Evolutionary conservation across 163 green algal species (phyloP), one percentile per base, ranked within the genome.

Genomic region (Prototheca cutis): DNA sequence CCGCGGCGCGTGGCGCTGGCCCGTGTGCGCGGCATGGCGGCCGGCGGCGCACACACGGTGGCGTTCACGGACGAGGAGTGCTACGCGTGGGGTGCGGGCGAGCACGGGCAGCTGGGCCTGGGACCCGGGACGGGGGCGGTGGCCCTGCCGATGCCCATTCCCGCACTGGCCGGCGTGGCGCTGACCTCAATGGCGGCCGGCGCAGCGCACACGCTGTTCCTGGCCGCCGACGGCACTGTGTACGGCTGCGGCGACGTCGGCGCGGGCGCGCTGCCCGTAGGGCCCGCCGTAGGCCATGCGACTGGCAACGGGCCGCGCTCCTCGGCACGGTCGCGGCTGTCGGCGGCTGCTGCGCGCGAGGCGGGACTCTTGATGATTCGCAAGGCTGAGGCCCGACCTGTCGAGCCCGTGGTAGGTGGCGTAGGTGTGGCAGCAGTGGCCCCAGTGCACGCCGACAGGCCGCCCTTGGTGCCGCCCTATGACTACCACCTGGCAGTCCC

Each of bases 41-140:
- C 74, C 7, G 87, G 87, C 36, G 49, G 58, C n/a, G 49, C 67
- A 27, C 85, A 95, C 81, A 91, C 85, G 0, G 66, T 90, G 8
- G 84, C 81, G 6, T 68, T 86, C 29, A 87, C 79, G 19, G 80
- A 87, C 27, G 69, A 63, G 18, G 58, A 63, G 48, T 75, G 85
- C 21, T 92, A 75, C 61, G 66, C 61, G 17, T 95, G 85, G 85
- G 87, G 87, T 10, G 59, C 62, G 40, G 83, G 84, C 65, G 53
- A 39, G 17, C 51, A 51, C 23, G 87, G 85, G 2, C 79, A 87
- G 51, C 76, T 93, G 53, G 85, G 85, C 27, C 18, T 56, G 21
- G 47, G 53, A 15, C 30, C 52, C 4, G 33, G 31, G 3, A 45
- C 18, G n/a, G 45, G 29, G 18, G n/a, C 55, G n/a, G 34, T 7